Percentiles rank a stretch among this genome's conserved stretches.
Evolutionary conservation across 192 early-diverging fungal genomes (phyloP).

Genomic region (Linnemannia hyalina): DNA sequence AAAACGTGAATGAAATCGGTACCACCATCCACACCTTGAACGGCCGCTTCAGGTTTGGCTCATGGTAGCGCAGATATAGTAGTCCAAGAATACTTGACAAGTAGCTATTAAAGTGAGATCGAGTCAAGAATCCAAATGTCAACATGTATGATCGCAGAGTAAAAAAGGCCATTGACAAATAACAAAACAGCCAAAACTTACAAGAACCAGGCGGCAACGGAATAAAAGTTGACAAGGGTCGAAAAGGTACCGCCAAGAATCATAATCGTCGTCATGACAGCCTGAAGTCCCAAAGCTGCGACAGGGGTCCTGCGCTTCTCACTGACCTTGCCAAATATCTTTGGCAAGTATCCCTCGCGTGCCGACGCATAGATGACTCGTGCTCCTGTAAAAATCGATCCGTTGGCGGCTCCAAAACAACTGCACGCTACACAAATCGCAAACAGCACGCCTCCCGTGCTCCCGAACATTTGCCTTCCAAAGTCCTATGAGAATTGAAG

Average conservation of each 20-base stretch:
- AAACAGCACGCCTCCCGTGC: conserved; percentile 75
- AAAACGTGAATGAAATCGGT: conserved; percentile 73
- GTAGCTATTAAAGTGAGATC: conserved; percentile 63
- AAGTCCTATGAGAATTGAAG: conserved; percentile 67
- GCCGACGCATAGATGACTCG: conserved; percentile 78
- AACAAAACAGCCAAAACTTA: conserved; percentile 23
- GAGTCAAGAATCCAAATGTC: not conserved
- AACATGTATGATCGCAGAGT: not conserved
- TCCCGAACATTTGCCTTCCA: conserved; percentile 78
- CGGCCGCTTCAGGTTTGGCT: conserved; percentile 77
- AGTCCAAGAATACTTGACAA: conserved; percentile 75
- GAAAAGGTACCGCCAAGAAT: conserved; percentile 75
- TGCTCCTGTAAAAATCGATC: conserved; percentile 79
- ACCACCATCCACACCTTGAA: conserved; percentile 78
- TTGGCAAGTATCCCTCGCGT: conserved; percentile 75
- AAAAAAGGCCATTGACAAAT: not conserved
- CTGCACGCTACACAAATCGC: conserved; percentile 78
- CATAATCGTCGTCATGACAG: conserved; percentile 70
- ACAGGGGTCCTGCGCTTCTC: conserved; percentile 71
- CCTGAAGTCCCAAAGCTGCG: conserved; percentile 75
- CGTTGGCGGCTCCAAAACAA: conserved; percentile 86
- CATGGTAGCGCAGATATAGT: conserved; percentile 71
- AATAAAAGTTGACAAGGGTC: conserved; percentile 83
- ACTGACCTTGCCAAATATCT: conserved; percentile 74
- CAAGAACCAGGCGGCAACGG: conserved; percentile 80